A percentile compares a stretch with the other conserved stretches of the same genome.
These are phyloP conservation scores for Russula ochroleuca DNA, from an alignment of 768 basidiomycete genomes.

Conservation along the genomic window DNA sequence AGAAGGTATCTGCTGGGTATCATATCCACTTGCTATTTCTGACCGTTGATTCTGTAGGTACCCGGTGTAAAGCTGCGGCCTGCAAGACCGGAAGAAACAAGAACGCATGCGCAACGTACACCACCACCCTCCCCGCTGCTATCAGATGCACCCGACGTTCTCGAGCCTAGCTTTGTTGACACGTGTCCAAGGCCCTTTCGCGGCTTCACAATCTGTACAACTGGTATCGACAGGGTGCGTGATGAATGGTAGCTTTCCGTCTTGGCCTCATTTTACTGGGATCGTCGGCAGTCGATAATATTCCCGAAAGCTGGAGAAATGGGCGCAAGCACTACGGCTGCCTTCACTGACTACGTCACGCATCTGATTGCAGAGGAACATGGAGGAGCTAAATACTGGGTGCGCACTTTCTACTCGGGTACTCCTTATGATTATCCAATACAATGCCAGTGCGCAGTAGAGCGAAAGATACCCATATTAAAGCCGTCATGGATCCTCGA, in stretches of 20 bases:
- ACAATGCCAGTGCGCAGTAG: constrained; percentile 66
- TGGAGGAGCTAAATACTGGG: constrained; percentile 81
- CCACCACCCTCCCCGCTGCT: constrained; percentile 36
- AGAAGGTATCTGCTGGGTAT: constrained; percentile 42
- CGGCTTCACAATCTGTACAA: constrained; percentile 64
- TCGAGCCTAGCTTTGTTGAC: constrained; percentile 29
- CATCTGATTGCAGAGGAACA: constrained; percentile 81
- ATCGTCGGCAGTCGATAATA: constrained; percentile 49
- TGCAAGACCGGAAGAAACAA: constrained; percentile 37
- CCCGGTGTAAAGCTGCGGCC: constrained; percentile 81
- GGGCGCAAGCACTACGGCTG: constrained; percentile 62
- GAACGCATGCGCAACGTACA: constrained; percentile 30
- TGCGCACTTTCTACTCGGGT: constrained; percentile 34
- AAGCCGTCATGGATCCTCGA: constrained; percentile 72
- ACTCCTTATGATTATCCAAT: constrained; percentile 1
- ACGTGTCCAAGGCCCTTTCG: constrained; percentile 62
- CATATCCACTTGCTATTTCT: neutral
- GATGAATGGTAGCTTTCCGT: neutral
- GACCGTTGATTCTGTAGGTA: constrained; percentile 43
- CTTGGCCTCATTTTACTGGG: neutral
- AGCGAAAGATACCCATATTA: constrained; percentile 76
- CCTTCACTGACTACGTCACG: constrained; percentile 83
- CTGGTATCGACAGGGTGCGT: constrained; percentile 77
- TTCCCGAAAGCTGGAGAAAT: constrained; percentile 78
- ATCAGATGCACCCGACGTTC: constrained; percentile 34